Evolutionary conservation across 1,284 basidiomycete species (phyloP).

Genomic region (Marasmius sp.): DNA sequence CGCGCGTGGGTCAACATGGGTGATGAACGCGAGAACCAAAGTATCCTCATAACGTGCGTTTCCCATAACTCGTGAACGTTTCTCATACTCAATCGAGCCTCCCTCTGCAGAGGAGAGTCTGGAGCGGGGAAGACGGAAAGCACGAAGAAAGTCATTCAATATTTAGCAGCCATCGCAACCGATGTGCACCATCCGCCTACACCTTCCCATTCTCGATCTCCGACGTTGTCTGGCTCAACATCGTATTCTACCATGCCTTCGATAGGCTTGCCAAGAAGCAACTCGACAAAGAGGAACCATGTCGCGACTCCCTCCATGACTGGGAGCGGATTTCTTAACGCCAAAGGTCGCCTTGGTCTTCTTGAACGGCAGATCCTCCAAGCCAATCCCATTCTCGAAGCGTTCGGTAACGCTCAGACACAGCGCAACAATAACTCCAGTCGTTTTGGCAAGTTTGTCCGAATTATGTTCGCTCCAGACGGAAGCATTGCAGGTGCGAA

Average conservation of each 20-base stretch:
- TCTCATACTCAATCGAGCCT: not conserved
- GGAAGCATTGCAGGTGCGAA: constrained; percentile 98
- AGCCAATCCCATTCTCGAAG: constrained; percentile 97
- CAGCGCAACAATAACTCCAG: constrained; percentile 99
- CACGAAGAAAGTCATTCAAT: constrained; percentile 99
- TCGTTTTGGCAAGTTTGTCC: constrained; percentile 97
- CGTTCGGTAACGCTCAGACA: constrained; percentile 98
- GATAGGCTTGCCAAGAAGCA: constrained; percentile 58
- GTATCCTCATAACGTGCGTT: constrained; percentile 94
- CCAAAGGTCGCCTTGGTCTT: constrained; percentile 77
- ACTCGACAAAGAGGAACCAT: constrained; percentile 48
- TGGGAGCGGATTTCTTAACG: constrained; percentile 47
- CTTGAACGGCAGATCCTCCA: constrained; percentile 97
- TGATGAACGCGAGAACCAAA: constrained; percentile 96
- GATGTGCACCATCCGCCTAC: constrained; percentile 64
- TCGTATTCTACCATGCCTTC: constrained; percentile 55
- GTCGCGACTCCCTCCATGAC: constrained; percentile 40
- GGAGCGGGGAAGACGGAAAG: constrained; percentile 99
- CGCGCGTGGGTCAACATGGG: constrained; percentile 99
- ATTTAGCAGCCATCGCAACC: constrained; percentile 95
- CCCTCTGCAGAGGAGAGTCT: constrained; percentile 81
- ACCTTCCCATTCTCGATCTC: constrained; percentile 61
- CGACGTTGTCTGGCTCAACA: constrained; percentile 42
- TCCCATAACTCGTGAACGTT: not conserved
- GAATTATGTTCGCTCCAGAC: constrained; percentile 92